Evolutionary conservation across 208 protist species (phyloP).

Genomic region (Crithidia bombi): DNA sequence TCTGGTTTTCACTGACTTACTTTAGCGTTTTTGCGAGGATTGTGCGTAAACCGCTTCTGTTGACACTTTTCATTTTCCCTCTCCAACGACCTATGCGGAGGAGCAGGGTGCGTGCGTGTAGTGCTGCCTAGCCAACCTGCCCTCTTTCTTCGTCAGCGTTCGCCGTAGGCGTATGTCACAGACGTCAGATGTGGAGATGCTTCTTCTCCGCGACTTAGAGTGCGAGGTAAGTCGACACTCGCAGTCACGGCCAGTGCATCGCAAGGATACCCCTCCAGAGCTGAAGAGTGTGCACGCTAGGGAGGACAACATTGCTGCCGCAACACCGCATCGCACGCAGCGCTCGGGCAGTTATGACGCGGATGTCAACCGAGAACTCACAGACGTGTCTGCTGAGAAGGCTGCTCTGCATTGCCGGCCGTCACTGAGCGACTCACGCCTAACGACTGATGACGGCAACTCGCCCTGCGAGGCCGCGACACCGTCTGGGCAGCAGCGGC

Average conservation of each 20-base stretch:
- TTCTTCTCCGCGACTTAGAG: slow-evolving; percentile 18
- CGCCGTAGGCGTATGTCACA: too few species aligned
- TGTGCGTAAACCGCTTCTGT: too few species aligned
- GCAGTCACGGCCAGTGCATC: neutral
- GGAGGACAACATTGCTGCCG: neutral
- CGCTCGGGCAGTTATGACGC: neutral
- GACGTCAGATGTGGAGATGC: slow-evolving; percentile 5
- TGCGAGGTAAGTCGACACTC: neutral
- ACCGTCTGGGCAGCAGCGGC: neutral
- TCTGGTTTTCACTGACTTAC: too few species aligned
- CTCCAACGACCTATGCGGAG: too few species aligned
- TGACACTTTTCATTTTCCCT: too few species aligned
- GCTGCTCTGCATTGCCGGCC: neutral
- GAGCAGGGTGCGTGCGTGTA: too few species aligned
- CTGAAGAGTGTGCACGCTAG: neutral
- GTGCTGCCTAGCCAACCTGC: too few species aligned
- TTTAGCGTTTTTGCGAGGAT: too few species aligned
- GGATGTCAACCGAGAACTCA: neutral
- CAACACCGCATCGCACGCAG: neutral
- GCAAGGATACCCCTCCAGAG: neutral
- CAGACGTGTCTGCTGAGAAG: neutral
- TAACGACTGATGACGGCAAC: neutral
- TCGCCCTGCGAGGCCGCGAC: neutral
- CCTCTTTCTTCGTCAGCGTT: too few species aligned
- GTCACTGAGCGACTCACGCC: neutral